phyloP scores from a whole-genome alignment of 2,329 filamentous ascomycete species.

The Colletotrichum incanum region DNA sequence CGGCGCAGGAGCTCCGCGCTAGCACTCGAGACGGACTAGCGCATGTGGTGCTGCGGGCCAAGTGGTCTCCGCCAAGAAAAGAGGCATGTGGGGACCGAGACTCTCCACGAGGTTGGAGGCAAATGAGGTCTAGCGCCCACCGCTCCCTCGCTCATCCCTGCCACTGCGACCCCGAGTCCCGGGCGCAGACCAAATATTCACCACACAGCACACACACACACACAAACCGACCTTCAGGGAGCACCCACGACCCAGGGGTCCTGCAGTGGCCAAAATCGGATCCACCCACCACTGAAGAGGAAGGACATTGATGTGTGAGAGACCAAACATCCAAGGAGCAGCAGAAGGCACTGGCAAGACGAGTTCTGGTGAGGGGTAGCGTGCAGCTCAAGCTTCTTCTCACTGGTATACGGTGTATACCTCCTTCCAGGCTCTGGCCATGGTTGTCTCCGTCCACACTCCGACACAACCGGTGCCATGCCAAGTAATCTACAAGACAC shows the following conservation, averaged over 20 bases:
- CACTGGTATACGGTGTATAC: too few species aligned
- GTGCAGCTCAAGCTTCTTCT: too few species aligned
- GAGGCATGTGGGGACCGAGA: constrained; percentile 5
- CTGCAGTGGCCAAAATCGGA: neutral
- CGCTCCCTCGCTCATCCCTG: neutral
- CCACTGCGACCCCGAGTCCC: neutral
- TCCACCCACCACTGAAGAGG: neutral
- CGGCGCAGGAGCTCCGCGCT: constrained; percentile 3
- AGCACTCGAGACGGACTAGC: constrained; percentile 2
- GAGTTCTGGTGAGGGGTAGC: too few species aligned
- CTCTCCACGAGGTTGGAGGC: constrained; percentile 1
- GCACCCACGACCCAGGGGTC: neutral
- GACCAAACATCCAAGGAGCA: neutral
- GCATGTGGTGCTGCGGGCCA: constrained; percentile 1
- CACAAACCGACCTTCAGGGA: too few species aligned
- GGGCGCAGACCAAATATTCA: neutral
- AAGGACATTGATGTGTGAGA: neutral
- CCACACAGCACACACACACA: too few species aligned
- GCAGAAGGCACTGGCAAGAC: neutral
- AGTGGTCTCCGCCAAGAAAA: constrained; percentile 9
- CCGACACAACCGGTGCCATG: neutral
- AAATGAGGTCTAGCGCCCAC: neutral
- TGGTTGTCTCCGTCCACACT: constrained; percentile 2
- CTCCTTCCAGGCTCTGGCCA: neutral
- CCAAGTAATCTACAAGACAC: too few species aligned